Base-by-base conservation (phyloP, 73 alveolate species). In the Urostyla sp. region DNA sequence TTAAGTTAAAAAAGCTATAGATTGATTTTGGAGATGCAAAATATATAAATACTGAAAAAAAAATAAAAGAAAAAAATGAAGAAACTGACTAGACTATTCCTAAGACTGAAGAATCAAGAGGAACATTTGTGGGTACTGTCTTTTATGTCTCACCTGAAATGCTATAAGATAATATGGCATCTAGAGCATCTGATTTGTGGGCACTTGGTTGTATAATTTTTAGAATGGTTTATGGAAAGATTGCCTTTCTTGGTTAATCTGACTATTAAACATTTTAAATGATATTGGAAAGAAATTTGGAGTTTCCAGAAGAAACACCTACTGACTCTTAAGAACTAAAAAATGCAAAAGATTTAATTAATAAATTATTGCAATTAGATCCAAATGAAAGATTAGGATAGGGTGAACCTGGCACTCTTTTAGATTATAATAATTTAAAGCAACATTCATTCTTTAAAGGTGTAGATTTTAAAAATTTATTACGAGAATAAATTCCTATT, bases 131-230 rank as follows among this genome's bases (percentile, higher is more conserved):
- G 26, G 99, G 99, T 32, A 95, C 99, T 24, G 98, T 99, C 13
- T 96, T 92, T 55, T 97, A 97, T 84, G 98, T 97, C 38, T 95
- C 98, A 0, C 99, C 99, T 11, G 99, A 97, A 82, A 94, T 97
- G 85, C 90, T 97, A 23, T 85, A 85, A 31, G 97, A 93, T 56
- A 90, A 94, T 24, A 84, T 85, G 15, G 95, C 96, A 18, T 89
- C 92, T 18, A 75, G 91, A 27, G 95, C 93, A 8, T 91, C 96
- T 40, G 99, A 95, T 80, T 86, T 95, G 52, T 95, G 99, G 99
- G 98, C 99, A 15, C 75, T 95, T 28, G 99, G 99, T 37, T 93
- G 98, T 75, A 89, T 94, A 46, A 79, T 95, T 32, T 95, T 90
- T 75, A 89, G 94, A 89, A 89, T 95, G 95, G 79, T 81, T 74